A percentile compares a stretch with the other conserved stretches of the same genome.
Conservation (phyloP, 2,329 filamentous ascomycete genomes). For the Immersiporthe knoxdaviesiana region DNA sequence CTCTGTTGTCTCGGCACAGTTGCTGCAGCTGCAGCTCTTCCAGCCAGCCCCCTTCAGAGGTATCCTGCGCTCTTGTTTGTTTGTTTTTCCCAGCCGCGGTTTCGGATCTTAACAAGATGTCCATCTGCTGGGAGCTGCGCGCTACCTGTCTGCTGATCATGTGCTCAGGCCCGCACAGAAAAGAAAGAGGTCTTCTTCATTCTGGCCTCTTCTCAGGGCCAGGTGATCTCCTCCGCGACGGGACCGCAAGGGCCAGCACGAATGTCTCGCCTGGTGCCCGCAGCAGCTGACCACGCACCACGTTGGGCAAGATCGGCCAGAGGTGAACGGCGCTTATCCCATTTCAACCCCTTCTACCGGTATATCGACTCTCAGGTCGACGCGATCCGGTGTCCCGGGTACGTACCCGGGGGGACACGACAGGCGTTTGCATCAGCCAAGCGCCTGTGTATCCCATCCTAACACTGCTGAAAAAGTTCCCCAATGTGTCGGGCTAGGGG, state of each 20-base stretch:
- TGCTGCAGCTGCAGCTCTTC: constrained; percentile 16
- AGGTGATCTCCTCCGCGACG: not conserved
- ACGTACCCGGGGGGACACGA: constrained; percentile 9
- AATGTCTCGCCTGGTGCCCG: constrained; percentile 7
- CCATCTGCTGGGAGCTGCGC: not conserved
- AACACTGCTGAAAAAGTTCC: too few species aligned
- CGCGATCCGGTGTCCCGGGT: constrained; percentile 17
- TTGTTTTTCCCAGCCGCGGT: not conserved
- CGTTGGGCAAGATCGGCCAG: constrained; percentile 15
- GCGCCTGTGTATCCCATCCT: not conserved
- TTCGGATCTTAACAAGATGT: not conserved
- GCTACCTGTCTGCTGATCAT: not conserved
- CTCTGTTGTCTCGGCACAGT: constrained; percentile 27
- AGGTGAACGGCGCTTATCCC: constrained; percentile 10
- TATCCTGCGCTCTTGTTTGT: not conserved
- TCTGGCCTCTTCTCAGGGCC: not conserved
- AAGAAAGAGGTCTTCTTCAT: not conserved
- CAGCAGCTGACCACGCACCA: constrained; percentile 1
- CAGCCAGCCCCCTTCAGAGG: not conserved
- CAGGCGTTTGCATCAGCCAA: constrained; percentile 16
- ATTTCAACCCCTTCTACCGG: not conserved
- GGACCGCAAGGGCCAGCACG: not conserved
- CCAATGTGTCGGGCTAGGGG: not conserved
- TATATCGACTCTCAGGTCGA: not conserved
- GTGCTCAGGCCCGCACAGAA: not conserved